Percentiles rank a stretch among this genome's conserved stretches.
These are phyloP conservation scores for Cercospora janseana DNA, from an alignment of 2,329 filamentous ascomycete species.

Conservation along the genomic window DNA sequence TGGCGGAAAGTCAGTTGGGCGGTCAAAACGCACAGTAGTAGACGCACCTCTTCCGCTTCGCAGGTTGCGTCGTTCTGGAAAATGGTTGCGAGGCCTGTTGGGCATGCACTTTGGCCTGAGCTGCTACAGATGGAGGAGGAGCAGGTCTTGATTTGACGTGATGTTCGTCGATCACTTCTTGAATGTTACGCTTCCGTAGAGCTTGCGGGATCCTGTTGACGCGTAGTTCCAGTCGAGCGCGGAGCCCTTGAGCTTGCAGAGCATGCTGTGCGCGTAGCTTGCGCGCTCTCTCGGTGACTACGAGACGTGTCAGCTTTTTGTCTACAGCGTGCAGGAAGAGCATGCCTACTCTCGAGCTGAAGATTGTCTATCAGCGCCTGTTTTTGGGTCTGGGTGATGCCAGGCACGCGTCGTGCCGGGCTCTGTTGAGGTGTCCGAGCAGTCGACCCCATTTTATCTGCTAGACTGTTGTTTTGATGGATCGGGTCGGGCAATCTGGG, in stretches of 20 bases:
- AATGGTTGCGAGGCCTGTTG: slow-evolving; percentile 12
- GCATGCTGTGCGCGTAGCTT: slow-evolving; percentile 87
- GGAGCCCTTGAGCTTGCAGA: slow-evolving; percentile 79
- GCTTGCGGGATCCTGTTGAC: slow-evolving; percentile 85
- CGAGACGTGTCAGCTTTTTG: slow-evolving; percentile 26
- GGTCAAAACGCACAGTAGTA: no score
- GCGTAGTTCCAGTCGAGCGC: slow-evolving; percentile 84
- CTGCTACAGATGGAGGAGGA: slow-evolving; percentile 26
- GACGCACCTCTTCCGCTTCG: slow-evolving; percentile 28
- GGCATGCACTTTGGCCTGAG: slow-evolving; percentile 14
- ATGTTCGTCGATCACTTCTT: slow-evolving; percentile 67
- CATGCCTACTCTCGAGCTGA: slow-evolving; percentile 72
- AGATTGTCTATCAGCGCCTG: slow-evolving; percentile 85
- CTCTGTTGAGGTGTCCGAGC: slow-evolving; percentile 26
- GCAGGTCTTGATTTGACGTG: slow-evolving; percentile 32
- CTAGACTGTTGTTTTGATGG: not conserved
- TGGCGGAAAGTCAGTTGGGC: slow-evolving; percentile 38
- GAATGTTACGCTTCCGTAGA: slow-evolving; percentile 76
- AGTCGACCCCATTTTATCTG: slow-evolving; percentile 17
- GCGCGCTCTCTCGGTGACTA: slow-evolving; percentile 83
- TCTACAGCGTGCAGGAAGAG: not conserved
- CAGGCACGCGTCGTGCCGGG: slow-evolving; percentile 27
- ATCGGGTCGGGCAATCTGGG: slow-evolving; percentile 1
- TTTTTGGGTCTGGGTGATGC: slow-evolving; percentile 61
- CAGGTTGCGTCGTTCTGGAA: slow-evolving; percentile 16